A percentile compares a stretch with the other conserved stretches of the same genome.
phyloP scores from a whole-genome alignment of 169 alveolate species.

The Cryptosporidium xiaoi region DNA sequence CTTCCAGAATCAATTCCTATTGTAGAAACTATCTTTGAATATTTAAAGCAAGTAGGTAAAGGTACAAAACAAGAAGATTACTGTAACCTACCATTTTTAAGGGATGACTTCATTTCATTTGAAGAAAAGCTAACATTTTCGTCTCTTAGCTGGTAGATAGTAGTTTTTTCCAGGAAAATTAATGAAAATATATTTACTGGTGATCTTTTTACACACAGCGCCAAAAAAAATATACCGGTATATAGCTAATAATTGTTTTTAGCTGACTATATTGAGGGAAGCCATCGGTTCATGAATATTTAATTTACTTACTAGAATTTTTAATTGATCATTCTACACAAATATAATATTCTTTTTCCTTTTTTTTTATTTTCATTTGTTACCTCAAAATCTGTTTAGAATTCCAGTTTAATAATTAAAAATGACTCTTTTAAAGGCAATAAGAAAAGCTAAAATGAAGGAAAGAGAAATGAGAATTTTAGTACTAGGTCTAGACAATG shows the following conservation, averaged over 20 bases:
- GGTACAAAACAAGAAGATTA: neutral
- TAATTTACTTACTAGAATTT: neutral
- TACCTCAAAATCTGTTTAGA: neutral
- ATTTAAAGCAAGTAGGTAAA: conserved; percentile 29
- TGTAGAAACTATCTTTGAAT: conserved; percentile 19
- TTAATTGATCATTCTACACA: neutral
- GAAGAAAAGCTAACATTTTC: neutral
- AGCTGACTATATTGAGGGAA: neutral
- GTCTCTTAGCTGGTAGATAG: conserved; percentile 56
- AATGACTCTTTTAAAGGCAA: conserved; percentile 92
- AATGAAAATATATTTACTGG: too few relatives aligned
- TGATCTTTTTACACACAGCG: conserved; percentile 4
- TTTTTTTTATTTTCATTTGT: neutral
- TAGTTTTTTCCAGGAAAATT: neutral
- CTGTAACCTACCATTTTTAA: conserved; percentile 18
- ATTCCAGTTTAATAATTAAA: neutral
- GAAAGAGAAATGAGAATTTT: conserved; percentile 94
- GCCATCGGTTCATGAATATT: too few relatives aligned
- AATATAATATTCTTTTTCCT: neutral
- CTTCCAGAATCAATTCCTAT: conserved; percentile 41
- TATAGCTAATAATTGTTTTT: neutral
- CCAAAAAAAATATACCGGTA: conserved; percentile 30
- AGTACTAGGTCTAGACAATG: conserved; percentile 96
- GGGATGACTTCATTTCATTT: conserved; percentile 34
- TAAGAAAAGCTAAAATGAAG: conserved; percentile 91